Conservation (phyloP, 1,284 basidiomycete genomes). For the Golubevia pallescens region DNA sequence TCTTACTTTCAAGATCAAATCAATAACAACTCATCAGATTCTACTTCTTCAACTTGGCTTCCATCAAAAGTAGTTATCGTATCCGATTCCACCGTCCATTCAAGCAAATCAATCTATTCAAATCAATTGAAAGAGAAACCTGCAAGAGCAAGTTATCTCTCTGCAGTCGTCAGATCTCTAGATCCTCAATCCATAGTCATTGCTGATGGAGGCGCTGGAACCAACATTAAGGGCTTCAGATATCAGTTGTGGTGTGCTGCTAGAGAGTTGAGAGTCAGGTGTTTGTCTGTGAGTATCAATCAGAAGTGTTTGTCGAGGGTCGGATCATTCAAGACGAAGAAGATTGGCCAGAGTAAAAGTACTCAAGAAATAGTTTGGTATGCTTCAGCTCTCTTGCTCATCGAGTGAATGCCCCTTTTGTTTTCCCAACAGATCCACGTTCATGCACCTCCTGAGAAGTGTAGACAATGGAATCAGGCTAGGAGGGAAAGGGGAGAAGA, state of each 20-base stretch:
- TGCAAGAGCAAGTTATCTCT: conserved; percentile 58
- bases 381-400: background rate
- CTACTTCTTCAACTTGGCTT: conserved; percentile 5
- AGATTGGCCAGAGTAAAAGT: too few relatives aligned
- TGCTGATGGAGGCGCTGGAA: conserved; percentile 58
- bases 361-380: too few relatives aligned
- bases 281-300: conserved; percentile 33
- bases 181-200: conserved; percentile 41
- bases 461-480: conserved; percentile 32
- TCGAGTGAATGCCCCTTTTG: background rate
- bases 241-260: conserved; percentile 64
- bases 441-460: conserved; percentile 30
- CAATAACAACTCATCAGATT: conserved; percentile 9
- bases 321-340: too few relatives aligned
- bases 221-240: conserved; percentile 61
- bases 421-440: conserved; percentile 29
- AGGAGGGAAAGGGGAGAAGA: conserved; percentile 20
- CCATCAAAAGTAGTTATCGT: conserved; percentile 34
- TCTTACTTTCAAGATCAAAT: conserved; percentile 33
- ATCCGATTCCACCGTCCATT: conserved; percentile 44
- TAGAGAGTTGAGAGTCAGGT: conserved; percentile 52
- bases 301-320: too few relatives aligned
- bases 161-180: conserved; percentile 45
- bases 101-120: conserved; percentile 25
- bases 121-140: conserved; percentile 51